phyloP scores from a whole-genome alignment of 1,284 basidiomycete species.

The Irpex sp. region DNA sequence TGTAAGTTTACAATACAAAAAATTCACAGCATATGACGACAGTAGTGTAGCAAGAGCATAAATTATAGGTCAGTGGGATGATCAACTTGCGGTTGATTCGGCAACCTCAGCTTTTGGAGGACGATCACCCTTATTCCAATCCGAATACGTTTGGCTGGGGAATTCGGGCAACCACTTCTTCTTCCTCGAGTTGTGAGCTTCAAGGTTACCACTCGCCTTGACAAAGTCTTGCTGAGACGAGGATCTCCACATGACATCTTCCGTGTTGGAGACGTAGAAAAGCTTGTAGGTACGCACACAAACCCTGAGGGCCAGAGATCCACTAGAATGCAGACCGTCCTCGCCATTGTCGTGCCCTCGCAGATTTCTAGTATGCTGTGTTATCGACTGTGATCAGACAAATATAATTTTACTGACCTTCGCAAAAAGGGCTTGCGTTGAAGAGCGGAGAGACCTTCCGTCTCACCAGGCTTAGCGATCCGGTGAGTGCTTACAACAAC shows the following conservation, averaged over 20 bases:
- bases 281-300: constrained; percentile 83
- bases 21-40: not conserved
- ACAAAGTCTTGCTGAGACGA: constrained; percentile 32
- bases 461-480: constrained; percentile 42
- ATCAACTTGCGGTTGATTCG: not conserved
- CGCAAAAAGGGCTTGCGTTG: constrained; percentile 70
- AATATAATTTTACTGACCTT: constrained; percentile 42
- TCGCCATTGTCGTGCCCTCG: constrained; percentile 2
- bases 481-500: constrained; percentile 1
- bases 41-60: not conserved
- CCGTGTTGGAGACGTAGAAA: constrained; percentile 76
- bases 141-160: constrained; percentile 8
- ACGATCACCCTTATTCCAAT: not conserved
- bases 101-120: not conserved
- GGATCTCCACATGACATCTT: constrained; percentile 57
- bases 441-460: constrained; percentile 44
- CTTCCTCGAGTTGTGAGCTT: constrained; percentile 19
- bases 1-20: not conserved
- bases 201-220: constrained; percentile 18
- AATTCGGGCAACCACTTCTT: constrained; percentile 30
- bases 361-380: not conserved
- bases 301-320: constrained; percentile 77
- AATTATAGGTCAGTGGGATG: not conserved
- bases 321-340: constrained; percentile 19
- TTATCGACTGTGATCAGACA: not conserved